Conservation (phyloP, 805 yeast genomes). For the Sungouiella blattae region DNA sequence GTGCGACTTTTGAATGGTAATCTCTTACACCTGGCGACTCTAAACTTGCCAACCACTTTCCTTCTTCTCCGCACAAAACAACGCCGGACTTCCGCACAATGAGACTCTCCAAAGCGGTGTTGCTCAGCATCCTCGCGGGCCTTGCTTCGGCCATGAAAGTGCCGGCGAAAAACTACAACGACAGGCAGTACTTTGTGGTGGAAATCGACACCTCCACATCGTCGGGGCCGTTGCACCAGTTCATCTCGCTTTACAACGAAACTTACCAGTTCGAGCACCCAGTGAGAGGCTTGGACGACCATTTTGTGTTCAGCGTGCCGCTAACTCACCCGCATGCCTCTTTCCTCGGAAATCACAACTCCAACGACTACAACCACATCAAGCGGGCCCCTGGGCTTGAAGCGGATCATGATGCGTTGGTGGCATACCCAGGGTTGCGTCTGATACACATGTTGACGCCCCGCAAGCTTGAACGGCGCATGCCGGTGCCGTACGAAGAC, state of each 20-base stretch:
- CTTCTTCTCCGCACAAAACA: too few species aligned
- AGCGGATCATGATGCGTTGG: slow-evolving; percentile 22
- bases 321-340: slow-evolving; percentile 34
- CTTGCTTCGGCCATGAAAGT: slow-evolving; percentile 7
- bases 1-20: too few species aligned
- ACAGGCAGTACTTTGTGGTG: slow-evolving; percentile 58
- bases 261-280: slow-evolving; percentile 55
- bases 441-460: slow-evolving; percentile 57
- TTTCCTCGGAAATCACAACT: slow-evolving; percentile 33
- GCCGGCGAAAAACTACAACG: slow-evolving; percentile 42
- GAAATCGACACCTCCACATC: slow-evolving; percentile 40
- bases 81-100: too few species aligned
- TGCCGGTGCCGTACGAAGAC: slow-evolving; percentile 46
- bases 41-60: too few species aligned
- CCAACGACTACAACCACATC: slow-evolving; percentile 24
- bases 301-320: slow-evolving; percentile 61
- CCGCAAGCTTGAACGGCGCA: slow-evolving; percentile 50
- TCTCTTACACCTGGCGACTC: too few species aligned
- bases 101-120: slow-evolving; percentile 6
- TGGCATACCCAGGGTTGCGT: slow-evolving; percentile 28
- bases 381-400: slow-evolving; percentile 28
- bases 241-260: slow-evolving; percentile 36
- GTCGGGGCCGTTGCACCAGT: slow-evolving; percentile 26
- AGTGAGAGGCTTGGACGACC: slow-evolving; percentile 56
- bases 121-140: slow-evolving; percentile 8